Evolutionary conservation across 352 stramenopile species (phyloP).

Genomic region (Saprolegnia parasitica): DNA sequence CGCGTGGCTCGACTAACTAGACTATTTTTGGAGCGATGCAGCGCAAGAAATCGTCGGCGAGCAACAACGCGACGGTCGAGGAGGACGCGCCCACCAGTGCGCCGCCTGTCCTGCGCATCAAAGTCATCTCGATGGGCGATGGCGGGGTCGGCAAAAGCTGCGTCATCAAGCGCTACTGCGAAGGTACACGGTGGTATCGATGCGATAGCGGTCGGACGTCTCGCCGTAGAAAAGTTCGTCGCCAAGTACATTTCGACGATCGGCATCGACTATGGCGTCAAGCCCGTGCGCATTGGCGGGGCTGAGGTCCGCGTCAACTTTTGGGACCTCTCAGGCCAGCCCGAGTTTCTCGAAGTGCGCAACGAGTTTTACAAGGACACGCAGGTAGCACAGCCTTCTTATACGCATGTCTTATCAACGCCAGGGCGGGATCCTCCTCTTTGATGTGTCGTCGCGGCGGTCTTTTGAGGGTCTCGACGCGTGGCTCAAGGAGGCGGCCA

Average conservation of each 20-base stretch:
- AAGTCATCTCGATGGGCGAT: conserved; percentile 92
- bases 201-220: conserved; percentile 74
- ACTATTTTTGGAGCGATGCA: too few relatives aligned
- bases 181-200: conserved; percentile 91
- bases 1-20: too few relatives aligned
- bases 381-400: conserved; percentile 38
- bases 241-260: conserved; percentile 95
- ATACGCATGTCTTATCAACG: conserved; percentile 31
- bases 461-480: conserved; percentile 82
- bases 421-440: conserved; percentile 68
- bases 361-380: conserved; percentile 98
- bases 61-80: neutral
- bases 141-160: conserved; percentile 90
- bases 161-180: conserved; percentile 95
- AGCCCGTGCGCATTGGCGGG: conserved; percentile 71
- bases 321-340: conserved; percentile 89
- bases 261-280: conserved; percentile 94
- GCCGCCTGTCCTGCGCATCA: conserved; percentile 73
- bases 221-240: conserved; percentile 80
- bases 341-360: conserved; percentile 92
- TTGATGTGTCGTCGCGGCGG: conserved; percentile 64
- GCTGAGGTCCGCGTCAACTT: conserved; percentile 90
- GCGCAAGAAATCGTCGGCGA: conserved; percentile 6
- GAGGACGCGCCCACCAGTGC: neutral
- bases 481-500: conserved; percentile 85